Conservation (phyloP, 78 protist genomes). For the Dictyostelium intermedium region DNA sequence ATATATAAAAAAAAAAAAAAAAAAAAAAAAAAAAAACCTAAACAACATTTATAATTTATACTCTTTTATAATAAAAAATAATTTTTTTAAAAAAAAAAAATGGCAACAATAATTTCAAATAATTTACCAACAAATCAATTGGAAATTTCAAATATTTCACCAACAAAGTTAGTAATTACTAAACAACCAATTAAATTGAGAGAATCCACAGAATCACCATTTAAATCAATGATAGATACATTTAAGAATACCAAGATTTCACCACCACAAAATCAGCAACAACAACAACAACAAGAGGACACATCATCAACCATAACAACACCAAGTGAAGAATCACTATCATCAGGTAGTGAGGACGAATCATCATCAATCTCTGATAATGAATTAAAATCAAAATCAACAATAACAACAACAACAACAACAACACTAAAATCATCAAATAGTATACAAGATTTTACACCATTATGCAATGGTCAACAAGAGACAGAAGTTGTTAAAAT, state of each 20-base stretch:
- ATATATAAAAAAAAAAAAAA: no score
- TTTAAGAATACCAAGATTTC: neutral
- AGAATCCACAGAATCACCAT: conserved; percentile 1
- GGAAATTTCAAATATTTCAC: neutral
- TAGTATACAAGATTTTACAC: conserved; percentile 21
- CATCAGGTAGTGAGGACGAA: neutral
- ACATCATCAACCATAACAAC: neutral
- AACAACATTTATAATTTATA: neutral
- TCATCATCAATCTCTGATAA: neutral
- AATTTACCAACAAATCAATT: neutral
- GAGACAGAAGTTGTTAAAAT: neutral
- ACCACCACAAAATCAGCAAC: no score
- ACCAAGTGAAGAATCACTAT: neutral
- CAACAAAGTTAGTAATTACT: neutral
- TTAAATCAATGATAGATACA: neutral
- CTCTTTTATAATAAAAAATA: neutral
- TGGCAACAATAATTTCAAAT: neutral
- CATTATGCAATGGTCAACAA: neutral
- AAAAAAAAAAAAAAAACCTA: no score
- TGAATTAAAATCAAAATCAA: neutral
- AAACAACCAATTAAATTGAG: conserved; percentile 1
- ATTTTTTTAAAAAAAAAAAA: neutral
- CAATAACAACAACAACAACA: neutral
- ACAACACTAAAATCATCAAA: neutral
- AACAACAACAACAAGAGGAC: neutral